Percentiles rank a stretch among this genome's conserved stretches.
Evolutionary conservation across 73 alveolate species (phyloP).

Genomic region (Uronychia setigera): DNA sequence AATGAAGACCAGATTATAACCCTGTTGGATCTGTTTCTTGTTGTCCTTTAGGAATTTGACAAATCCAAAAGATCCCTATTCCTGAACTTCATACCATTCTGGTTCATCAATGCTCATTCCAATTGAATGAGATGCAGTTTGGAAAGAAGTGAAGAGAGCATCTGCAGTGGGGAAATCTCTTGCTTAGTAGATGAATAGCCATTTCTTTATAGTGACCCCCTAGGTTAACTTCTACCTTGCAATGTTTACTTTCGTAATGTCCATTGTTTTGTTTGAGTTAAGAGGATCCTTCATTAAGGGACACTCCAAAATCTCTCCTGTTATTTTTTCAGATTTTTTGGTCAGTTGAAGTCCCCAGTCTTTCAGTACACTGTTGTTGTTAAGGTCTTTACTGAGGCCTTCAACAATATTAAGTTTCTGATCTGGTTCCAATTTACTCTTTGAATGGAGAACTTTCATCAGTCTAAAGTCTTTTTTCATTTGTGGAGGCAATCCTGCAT

Average conservation of each 20-base stretch:
- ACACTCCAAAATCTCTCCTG: constrained; percentile 26
- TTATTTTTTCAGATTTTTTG: constrained; percentile 29
- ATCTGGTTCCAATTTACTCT: constrained; percentile 25
- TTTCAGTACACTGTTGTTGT: constrained; percentile 6
- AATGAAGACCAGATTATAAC: constrained; percentile 15
- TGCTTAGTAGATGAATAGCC: background rate
- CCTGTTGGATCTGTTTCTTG: background rate
- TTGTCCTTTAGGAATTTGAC: background rate
- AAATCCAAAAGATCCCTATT: background rate
- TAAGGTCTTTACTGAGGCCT: constrained; percentile 16
- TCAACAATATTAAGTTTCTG: constrained; percentile 23
- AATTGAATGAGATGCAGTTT: background rate
- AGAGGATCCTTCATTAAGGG: constrained; percentile 14
- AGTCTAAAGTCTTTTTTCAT: constrained; percentile 25
- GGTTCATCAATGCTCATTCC: background rate
- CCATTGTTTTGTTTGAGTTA: constrained; percentile 1
- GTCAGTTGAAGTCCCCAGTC: constrained; percentile 46
- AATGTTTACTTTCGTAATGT: background rate
- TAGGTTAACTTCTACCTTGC: background rate
- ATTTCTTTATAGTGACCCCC: background rate
- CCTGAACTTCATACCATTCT: constrained; percentile 10
- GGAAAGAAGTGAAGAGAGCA: background rate
- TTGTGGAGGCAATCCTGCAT: constrained; percentile 45
- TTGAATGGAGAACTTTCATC: constrained; percentile 37
- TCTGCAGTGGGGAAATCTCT: constrained; percentile 8